Base-by-base conservation (phyloP, 805 yeast genomes). In the Zygotorulaspora sp. region DNA sequence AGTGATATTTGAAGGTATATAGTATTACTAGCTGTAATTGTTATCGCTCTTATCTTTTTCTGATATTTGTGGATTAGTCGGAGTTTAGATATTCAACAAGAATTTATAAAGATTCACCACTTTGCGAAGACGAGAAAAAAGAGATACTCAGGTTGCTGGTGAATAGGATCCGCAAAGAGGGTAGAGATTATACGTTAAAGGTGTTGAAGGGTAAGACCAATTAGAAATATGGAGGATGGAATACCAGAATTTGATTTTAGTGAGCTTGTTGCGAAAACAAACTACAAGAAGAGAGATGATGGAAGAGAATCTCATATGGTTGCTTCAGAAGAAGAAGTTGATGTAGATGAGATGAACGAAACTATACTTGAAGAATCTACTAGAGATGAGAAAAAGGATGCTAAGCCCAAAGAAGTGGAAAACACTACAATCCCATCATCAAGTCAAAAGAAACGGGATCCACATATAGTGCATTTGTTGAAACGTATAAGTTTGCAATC, bases 171-270 rank as follows among this genome's bases (percentile, higher is more conserved):
- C 10, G 7, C 23, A 21, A 7, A 21, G 23, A 21, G 23, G 7
- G 7, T 21, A 10, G 10, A 8, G 7, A 10, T 21, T 21, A 10
- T 21, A 21, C 10, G 10, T 10, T 8, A 21, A 10, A 21, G 23
- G 10, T 21, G 9, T 10, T 21, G 23, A 10, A 21, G 23, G 23
- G 23, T 21, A 10, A 21, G 9, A 8, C 9, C 7, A 10, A 21
- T 7, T 21, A 10, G 10, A 21, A 21, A 25, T 20, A 50, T 43
- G 49, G 50, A 35, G 17, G 45, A 41, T 43, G 50, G 36, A 18
- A 50, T 50, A 35, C 53, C 55, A 18, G 55, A 48, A 42, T 50
- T 50, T 36, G 55, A 50, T 35, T 48, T 46, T 33, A 36, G 44
- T 18, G 43, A 50, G 12, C 33, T 50, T 33, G 32, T 40, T 12